These are phyloP conservation scores for Calonectria pauciramosa DNA, from an alignment of 2,329 filamentous ascomycete genomes.

Conservation along the genomic window DNA sequence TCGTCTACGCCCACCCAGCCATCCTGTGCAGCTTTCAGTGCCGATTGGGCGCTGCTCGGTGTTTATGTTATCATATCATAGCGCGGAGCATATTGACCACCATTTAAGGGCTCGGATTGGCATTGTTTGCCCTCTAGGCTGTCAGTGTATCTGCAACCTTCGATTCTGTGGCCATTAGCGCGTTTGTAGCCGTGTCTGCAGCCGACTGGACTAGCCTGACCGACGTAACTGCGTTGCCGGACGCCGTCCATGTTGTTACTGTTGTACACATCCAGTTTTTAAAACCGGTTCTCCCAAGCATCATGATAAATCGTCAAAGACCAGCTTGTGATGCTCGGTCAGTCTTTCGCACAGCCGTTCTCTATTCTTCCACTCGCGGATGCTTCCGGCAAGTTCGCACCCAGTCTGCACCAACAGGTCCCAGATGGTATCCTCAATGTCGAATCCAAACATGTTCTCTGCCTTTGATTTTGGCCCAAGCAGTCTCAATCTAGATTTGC, in stretches of 20 bases:
- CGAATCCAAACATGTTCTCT: constrained; percentile 19
- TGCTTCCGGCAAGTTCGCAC: constrained; percentile 25
- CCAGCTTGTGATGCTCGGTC: constrained; percentile 26
- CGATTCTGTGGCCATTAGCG: no score
- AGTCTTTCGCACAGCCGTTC: constrained; percentile 22
- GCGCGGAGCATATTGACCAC: no score
- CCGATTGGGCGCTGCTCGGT: not conserved
- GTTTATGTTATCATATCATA: not conserved
- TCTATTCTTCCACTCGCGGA: constrained; percentile 22
- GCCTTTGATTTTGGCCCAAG: constrained; percentile 19
- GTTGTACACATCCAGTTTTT: not conserved
- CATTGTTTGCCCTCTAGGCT: no score
- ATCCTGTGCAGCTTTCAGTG: not conserved
- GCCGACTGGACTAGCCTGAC: no score
- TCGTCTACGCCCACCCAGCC: no score
- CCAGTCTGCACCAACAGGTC: constrained; percentile 29
- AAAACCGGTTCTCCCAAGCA: not conserved
- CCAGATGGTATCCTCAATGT: constrained; percentile 28
- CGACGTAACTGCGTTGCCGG: no score
- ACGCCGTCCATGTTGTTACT: no score
- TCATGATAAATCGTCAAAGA: constrained; percentile 20
- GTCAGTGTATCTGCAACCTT: no score
- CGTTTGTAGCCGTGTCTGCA: no score
- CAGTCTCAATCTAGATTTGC: constrained; percentile 21
- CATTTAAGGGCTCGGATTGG: no score